Conservation (phyloP, 305 asterid species). For the Nicotiana rustica region DNA sequence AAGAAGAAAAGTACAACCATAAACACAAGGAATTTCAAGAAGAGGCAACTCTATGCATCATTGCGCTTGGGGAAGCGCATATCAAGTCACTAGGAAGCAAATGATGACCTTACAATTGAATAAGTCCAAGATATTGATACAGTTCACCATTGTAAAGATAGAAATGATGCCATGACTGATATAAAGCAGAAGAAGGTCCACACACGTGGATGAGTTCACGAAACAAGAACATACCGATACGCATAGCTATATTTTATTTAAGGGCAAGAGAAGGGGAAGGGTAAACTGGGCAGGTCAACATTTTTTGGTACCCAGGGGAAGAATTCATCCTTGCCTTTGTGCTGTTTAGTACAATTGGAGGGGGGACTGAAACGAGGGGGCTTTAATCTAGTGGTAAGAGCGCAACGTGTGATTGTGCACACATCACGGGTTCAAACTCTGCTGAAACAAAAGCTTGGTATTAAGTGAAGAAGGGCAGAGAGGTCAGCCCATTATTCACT, state of each 20-base stretch:
- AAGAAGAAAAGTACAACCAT: constrained; percentile 22
- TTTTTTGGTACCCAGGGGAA: neutral
- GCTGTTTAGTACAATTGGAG: constrained; percentile 15
- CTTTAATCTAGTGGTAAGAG: neutral
- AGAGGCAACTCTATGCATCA: constrained; percentile 18
- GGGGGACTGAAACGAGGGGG: constrained; percentile 23
- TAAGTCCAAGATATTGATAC: neutral
- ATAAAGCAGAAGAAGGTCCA: constrained; percentile 25
- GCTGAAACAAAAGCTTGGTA: neutral
- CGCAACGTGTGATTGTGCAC: neutral
- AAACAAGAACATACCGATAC: constrained; percentile 10
- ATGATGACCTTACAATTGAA: neutral
- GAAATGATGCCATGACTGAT: constrained; percentile 17
- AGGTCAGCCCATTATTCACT: neutral
- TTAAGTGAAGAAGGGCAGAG: constrained; percentile 18
- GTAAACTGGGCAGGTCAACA: neutral
- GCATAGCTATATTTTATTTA: neutral
- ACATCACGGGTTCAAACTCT: neutral
- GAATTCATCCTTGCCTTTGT: constrained; percentile 15
- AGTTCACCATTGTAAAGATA: constrained; percentile 16
- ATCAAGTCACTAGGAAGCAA: neutral
- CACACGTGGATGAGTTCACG: neutral
- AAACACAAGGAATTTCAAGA: constrained; percentile 7
- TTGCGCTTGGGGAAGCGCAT: constrained; percentile 17
- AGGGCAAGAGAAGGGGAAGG: neutral